Evolutionary conservation across 2,329 filamentous ascomycete genomes (phyloP), one percentile per base, ranked within the genome.

Genomic region (Alternaria ethzedia): DNA sequence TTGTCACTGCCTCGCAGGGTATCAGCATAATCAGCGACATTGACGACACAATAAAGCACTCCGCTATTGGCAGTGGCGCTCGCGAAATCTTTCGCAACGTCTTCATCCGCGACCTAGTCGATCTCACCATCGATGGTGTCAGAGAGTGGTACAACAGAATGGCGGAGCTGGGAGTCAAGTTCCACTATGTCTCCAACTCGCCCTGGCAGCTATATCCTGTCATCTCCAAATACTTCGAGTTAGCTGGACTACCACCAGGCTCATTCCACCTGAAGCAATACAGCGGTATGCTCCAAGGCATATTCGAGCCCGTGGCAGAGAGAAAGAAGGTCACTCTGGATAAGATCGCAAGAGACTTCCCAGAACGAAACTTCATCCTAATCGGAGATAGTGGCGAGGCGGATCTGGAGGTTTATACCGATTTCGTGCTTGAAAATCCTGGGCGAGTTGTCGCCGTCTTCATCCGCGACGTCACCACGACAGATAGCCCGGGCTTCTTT

Each of bases 111-210:
- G 93, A 97, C 47, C 83, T 98, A 1, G 85, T 82, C 4, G 93
- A 95, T 64, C 84, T 98, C 49, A 93, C 89, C 0, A 89, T 99
- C 21, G 90, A 94, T 15, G 96, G 96, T 3, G 94, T 98, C 20
- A 88, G 85, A 61, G 93, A 96, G 66, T 98, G 96, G 95, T 99
- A 98, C 76, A 88, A 85, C 36, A 85, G 85, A 20, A 86, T 99
- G 81, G 86, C 91, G 43, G 85, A 89, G 20, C 88, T 95, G 82
- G 94, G 94, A 17, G 95, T 98, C 23, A 88, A 90, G 71, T 87
- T 99, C 56, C 96, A 99, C 77, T 99, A 99, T 79, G 96, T 97
- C 68, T 99, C 96, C n/a, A 99, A 99, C 80, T 97, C 95, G 54
- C 96, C 96, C 0, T 99, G 96, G 96, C 96, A 99, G 78, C 86